phyloP scores from a whole-genome alignment of 2,329 filamentous ascomycete genomes.

The Amauroascus verrucosus region DNA sequence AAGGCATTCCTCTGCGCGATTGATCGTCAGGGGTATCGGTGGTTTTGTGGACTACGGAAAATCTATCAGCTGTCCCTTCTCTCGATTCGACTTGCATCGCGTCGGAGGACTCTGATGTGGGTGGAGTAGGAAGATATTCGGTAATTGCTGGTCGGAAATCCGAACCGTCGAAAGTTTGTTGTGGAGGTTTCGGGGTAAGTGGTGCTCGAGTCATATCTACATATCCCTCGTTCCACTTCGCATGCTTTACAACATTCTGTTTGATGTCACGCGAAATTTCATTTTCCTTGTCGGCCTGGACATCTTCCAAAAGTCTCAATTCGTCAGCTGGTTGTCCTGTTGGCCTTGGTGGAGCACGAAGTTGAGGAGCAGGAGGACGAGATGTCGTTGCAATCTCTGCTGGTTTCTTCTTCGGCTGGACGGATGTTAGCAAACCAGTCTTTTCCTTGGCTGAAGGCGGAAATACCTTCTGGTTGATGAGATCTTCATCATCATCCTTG shows the following conservation, averaged over 20 bases:
- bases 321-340: slow-evolving; percentile 72
- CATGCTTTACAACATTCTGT: slow-evolving; percentile 75
- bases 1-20: slow-evolving; percentile 42
- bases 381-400: slow-evolving; percentile 51
- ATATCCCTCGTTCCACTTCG: slow-evolving; percentile 82
- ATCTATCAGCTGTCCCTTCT: slow-evolving; percentile 30
- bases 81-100: slow-evolving; percentile 30
- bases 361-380: slow-evolving; percentile 52
- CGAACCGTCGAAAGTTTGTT: slow-evolving; percentile 46
- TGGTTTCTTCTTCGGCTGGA: slow-evolving; percentile 61
- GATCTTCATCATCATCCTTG: slow-evolving; percentile 85
- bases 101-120: slow-evolving; percentile 41
- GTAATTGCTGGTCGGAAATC: slow-evolving; percentile 59
- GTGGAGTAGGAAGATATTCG: slow-evolving; percentile 50
- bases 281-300: slow-evolving; percentile 69
- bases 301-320: slow-evolving; percentile 63
- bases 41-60: slow-evolving; percentile 30
- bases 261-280: slow-evolving; percentile 74
- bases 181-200: slow-evolving; percentile 60
- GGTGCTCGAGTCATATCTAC: slow-evolving; percentile 80
- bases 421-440: slow-evolving; percentile 29
- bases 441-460: slow-evolving; percentile 23
- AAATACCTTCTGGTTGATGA: slow-evolving; percentile 83
- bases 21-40: slow-evolving; percentile 36
- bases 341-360: slow-evolving; percentile 58